These are phyloP conservation scores for Yarrowia sp. DNA, from an alignment of 805 yeast species.

Conservation along the genomic window DNA sequence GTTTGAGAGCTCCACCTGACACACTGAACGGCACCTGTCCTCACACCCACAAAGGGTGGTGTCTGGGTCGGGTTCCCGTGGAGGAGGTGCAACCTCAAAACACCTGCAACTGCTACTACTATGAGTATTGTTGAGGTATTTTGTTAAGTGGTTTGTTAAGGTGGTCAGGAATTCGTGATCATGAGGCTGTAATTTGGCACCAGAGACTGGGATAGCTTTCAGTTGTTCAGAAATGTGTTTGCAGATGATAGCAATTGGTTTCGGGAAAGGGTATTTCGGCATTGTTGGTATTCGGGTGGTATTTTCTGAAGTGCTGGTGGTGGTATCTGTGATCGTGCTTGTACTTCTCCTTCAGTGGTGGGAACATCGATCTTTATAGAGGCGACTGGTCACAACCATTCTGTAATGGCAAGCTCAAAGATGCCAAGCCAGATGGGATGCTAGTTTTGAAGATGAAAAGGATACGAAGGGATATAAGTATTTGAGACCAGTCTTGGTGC, in stretches of 20 bases:
- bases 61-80: background rate
- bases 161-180: background rate
- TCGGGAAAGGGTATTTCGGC: background rate
- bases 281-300: background rate
- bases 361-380: background rate
- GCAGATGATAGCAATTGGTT: background rate
- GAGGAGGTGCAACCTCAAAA: background rate
- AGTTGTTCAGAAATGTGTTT: constrained; percentile 4
- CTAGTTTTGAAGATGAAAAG: background rate
- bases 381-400: background rate
- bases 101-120: background rate
- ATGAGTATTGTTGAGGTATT: background rate
- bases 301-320: too few species aligned
- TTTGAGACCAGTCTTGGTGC: background rate
- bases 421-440: background rate
- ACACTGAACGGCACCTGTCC: background rate
- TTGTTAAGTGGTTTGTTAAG: background rate
- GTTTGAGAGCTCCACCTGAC: background rate
- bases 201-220: background rate
- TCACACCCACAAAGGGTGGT: background rate
- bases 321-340: too few species aligned
- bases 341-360: too few species aligned
- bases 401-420: background rate
- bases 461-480: background rate
- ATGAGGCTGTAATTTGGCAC: background rate